A percentile compares a stretch with the other conserved stretches of the same genome.
phyloP scores from a whole-genome alignment of 2,329 filamentous ascomycete genomes.

The Calonectria pseudoreteaudii region DNA sequence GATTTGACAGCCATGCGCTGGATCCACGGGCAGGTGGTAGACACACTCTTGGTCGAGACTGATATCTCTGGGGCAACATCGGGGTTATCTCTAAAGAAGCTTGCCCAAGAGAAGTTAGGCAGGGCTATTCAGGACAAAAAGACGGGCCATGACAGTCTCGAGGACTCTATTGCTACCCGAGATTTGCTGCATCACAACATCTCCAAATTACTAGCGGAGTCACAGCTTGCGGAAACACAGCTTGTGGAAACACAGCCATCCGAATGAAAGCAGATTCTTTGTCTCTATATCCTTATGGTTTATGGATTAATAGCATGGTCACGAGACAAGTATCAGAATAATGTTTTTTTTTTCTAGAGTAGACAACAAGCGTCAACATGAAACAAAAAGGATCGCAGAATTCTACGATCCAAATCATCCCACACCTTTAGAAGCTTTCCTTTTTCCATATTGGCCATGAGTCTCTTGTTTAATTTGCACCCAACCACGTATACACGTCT shows the following conservation, averaged over 20 bases:
- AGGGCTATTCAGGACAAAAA: conserved; percentile 6
- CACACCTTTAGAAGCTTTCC: neutral
- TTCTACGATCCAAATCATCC: neutral
- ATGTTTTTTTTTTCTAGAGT: neutral
- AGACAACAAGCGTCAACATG: neutral
- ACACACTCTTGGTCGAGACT: conserved; percentile 22
- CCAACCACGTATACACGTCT: neutral
- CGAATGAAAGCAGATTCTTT: neutral
- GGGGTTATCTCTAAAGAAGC: conserved; percentile 23
- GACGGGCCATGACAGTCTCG: conserved; percentile 26
- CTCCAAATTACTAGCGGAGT: neutral
- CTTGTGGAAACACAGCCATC: neutral
- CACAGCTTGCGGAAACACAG: neutral
- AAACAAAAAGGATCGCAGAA: neutral
- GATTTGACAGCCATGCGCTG: conserved; percentile 24
- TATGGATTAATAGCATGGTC: neutral
- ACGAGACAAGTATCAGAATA: neutral
- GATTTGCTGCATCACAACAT: conserved; percentile 28
- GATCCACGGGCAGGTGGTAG: conserved; percentile 25
- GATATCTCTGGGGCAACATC: neutral
- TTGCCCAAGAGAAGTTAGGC: conserved; percentile 9
- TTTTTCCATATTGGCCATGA: neutral
- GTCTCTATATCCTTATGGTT: neutral
- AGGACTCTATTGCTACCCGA: conserved; percentile 29
- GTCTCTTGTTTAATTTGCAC: neutral